Conservation (phyloP, 495 filamentous ascomycete species). For the Echria macrotheca region DNA sequence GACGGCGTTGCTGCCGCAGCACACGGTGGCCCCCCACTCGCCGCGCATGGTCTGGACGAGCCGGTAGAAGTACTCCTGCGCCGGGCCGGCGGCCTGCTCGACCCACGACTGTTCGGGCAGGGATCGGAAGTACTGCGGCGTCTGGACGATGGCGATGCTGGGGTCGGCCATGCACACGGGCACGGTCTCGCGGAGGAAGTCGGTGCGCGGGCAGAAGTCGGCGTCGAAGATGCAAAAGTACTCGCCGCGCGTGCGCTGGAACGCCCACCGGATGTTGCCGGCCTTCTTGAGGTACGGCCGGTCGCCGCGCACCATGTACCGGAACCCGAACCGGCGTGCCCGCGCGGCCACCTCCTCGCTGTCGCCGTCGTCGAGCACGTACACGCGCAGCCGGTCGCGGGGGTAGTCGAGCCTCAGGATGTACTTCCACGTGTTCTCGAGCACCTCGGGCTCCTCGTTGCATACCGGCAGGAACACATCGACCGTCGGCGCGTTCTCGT, state of each 20-base stretch:
- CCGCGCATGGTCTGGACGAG: conserved; percentile 27
- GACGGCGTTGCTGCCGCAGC: conserved; percentile 21
- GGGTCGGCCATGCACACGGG: conserved; percentile 26
- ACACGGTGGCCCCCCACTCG: conserved; percentile 15
- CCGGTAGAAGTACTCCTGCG: conserved; percentile 31
- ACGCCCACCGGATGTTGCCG: conserved; percentile 29
- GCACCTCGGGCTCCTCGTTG: conserved; percentile 25
- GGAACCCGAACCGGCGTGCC: conserved; percentile 21
- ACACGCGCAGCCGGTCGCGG: conserved; percentile 18
- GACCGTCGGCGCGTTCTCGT: conserved; percentile 25
- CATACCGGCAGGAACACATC: conserved; percentile 30
- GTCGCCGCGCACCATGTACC: conserved; percentile 28
- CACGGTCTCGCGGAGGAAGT: conserved; percentile 25
- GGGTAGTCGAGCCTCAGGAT: conserved; percentile 26
- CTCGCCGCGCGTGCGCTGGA: conserved; percentile 21
- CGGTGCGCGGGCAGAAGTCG: conserved; percentile 28
- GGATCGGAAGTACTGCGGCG: conserved; percentile 26
- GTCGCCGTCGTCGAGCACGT: conserved; percentile 25
- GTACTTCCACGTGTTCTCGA: conserved; percentile 30
- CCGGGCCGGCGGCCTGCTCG: conserved; percentile 28
- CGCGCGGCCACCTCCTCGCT: conserved; percentile 11
- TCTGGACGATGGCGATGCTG: conserved; percentile 29
- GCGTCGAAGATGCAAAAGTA: conserved; percentile 30
- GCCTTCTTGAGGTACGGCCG: conserved; percentile 28
- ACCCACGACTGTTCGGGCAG: conserved; percentile 29